Percentiles rank a stretch among this genome's conserved stretches.
These are phyloP conservation scores for Candida railenensis DNA, from an alignment of 805 yeast species.

Conservation along the genomic window DNA sequence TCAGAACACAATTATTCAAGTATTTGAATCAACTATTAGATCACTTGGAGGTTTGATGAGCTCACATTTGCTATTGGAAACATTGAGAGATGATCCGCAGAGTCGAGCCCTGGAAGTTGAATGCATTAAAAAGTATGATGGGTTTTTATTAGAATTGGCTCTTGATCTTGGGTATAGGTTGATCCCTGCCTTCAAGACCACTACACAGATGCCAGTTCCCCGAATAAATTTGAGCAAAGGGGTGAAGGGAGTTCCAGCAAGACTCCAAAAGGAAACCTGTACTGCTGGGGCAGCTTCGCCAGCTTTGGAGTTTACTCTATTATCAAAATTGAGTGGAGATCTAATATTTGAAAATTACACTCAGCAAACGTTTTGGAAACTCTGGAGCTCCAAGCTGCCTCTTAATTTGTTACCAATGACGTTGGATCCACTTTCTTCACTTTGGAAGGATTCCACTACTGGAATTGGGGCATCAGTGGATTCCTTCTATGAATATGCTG, in stretches of 20 bases:
- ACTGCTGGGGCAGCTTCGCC: constrained; percentile 87
- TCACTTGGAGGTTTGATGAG: constrained; percentile 80
- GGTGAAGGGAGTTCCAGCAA: constrained; percentile 40
- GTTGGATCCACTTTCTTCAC: constrained; percentile 55
- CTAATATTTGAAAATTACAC: constrained; percentile 63
- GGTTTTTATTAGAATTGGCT: constrained; percentile 70
- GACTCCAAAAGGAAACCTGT: constrained; percentile 65
- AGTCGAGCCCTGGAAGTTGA: neutral
- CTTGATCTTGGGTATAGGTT: constrained; percentile 72
- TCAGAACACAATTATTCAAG: constrained; percentile 74
- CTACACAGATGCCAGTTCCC: constrained; percentile 72
- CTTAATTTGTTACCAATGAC: constrained; percentile 77
- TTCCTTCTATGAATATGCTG: constrained; percentile 85
- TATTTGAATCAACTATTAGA: constrained; percentile 83
- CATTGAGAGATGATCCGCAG: neutral
- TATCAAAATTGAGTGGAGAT: constrained; percentile 76
- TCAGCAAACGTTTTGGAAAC: constrained; percentile 57
- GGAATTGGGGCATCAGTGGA: constrained; percentile 93
- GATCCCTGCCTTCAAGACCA: constrained; percentile 66
- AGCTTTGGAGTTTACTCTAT: constrained; percentile 72
- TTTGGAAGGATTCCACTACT: constrained; percentile 58
- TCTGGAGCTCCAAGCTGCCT: constrained; percentile 67
- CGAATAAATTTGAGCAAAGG: constrained; percentile 68
- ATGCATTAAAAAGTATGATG: constrained; percentile 49
- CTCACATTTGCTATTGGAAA: constrained; percentile 54